Evolutionary conservation across 768 basidiomycete genomes (phyloP), one percentile per base, ranked within the genome.

Genomic region (Kwoniella sp.): DNA sequence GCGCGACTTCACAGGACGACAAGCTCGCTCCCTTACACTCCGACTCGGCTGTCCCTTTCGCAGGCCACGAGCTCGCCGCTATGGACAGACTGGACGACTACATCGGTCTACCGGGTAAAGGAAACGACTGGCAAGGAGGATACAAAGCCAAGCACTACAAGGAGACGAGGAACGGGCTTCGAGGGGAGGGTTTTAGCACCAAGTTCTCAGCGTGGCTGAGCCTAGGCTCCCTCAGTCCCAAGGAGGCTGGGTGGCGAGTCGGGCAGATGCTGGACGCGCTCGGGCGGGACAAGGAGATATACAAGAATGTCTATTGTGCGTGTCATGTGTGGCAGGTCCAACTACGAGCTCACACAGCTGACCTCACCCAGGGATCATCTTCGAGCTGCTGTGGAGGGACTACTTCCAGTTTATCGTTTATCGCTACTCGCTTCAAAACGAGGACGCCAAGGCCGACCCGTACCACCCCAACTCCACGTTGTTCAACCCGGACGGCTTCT

Each of bases 341-440:
- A 5, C 33, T 19, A 4, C 34, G 37, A 5, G 7, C 5, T 29
- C n/a, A n/a, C n/a, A n/a, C n/a, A n/a, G n/a, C n/a, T n/a, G n/a
- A n/a, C n/a, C n/a, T n/a, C n/a, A n/a, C n/a, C 10, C 29, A 69
- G 67, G 67, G 67, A 69, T 69, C 46, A 48, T 70, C 22, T 75
- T 75, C 40, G 74, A 79, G 59, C 59, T 79, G 2, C 70, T 78
- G 12, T 78, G 77, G 77, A 53, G 78, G 4, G 77, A 79, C 49
- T 78, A 74, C 62, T 77, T 78, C 66, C 65, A 70, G 43, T 76
- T 65, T 51, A 66, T 66, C 31, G 67, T 70, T 58, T 23, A 22
- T 50, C 23, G 44, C 31, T 27, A 27, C 43, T 54, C 27, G 23
- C 26, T 44, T 37, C 25, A 25, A 34, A n/a, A 45, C 1, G 29